Percentiles rank a stretch among this genome's conserved stretches.
Conservation (phyloP, 257 asterid genomes). For the Nyctanthes arbortristis region DNA sequence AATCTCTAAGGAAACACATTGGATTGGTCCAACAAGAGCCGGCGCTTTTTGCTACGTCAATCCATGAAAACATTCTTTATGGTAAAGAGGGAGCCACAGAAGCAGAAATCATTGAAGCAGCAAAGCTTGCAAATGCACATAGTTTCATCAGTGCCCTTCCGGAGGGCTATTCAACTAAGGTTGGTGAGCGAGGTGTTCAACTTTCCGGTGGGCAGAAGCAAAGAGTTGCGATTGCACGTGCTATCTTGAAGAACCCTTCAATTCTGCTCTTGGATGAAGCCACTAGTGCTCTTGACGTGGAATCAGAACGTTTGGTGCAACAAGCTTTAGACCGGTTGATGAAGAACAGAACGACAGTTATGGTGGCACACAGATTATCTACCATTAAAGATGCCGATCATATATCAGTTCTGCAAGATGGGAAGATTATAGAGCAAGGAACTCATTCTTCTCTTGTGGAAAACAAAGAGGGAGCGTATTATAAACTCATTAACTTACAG, state of each 20-base stretch:
- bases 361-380: constrained; percentile 80
- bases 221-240: constrained; percentile 85
- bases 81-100: constrained; percentile 97
- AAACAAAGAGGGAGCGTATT: constrained; percentile 68
- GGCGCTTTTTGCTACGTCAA: constrained; percentile 91
- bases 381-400: constrained; percentile 70
- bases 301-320: constrained; percentile 71
- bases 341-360: constrained; percentile 69
- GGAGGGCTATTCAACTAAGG: constrained; percentile 79
- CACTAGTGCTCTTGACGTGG: constrained; percentile 80
- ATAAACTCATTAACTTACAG: constrained; percentile 65
- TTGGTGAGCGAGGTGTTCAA: constrained; percentile 83
- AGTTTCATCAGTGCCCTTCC: constrained; percentile 78
- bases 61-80: constrained; percentile 81
- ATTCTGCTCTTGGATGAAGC: constrained; percentile 79
- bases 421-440: constrained; percentile 79
- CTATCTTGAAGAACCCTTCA: constrained; percentile 71
- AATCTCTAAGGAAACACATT: constrained; percentile 78
- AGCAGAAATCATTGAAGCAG: constrained; percentile 82
- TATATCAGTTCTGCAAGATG: constrained; percentile 73
- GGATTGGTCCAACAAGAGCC: constrained; percentile 98
- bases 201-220: constrained; percentile 89
- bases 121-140: constrained; percentile 90
- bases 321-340: constrained; percentile 69
- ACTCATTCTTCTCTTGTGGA: constrained; percentile 67